phyloP scores from a whole-genome alignment of 192 early-diverging fungal species.

The Coemansia sp. region DNA sequence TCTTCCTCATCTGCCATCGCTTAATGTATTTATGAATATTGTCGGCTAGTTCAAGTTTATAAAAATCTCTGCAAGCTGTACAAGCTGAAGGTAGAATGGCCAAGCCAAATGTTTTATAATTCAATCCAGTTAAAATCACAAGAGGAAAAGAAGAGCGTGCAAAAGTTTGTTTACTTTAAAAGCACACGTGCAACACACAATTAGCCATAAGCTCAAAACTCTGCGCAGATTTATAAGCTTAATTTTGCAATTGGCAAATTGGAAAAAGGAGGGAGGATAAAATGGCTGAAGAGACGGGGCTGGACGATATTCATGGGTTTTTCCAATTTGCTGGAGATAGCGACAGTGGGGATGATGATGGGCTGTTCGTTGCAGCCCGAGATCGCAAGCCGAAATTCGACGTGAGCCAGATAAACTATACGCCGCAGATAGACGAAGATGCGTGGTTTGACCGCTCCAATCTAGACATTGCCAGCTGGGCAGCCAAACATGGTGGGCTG shows the following conservation, averaged over 20 bases:
- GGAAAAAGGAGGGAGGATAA: neutral
- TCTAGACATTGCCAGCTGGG: constrained; percentile 11
- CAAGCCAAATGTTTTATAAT: too few species aligned
- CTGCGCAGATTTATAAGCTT: too few species aligned
- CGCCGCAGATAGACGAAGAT: constrained; percentile 37
- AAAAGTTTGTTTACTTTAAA: too few species aligned
- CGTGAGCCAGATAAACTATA: constrained; percentile 27
- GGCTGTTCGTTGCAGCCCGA: constrained; percentile 29
- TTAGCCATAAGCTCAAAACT: too few species aligned
- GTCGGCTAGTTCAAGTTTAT: neutral
- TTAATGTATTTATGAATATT: neutral
- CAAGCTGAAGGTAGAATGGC: too few species aligned
- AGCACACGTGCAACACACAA: too few species aligned
- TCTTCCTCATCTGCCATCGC: constrained; percentile 67
- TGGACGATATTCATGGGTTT: constrained; percentile 48
- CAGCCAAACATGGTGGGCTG: constrained; percentile 16
- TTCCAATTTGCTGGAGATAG: constrained; percentile 45
- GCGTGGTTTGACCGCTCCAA: constrained; percentile 33
- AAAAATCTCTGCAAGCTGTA: too few species aligned
- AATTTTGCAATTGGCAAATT: too few species aligned
- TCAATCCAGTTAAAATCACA: too few species aligned
- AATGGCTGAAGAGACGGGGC: constrained; percentile 10
- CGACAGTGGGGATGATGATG: constrained; percentile 42
- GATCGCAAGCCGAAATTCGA: constrained; percentile 29
- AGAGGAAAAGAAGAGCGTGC: too few species aligned